Base-by-base conservation (phyloP, 768 basidiomycete species). In the Collybia sordida region DNA sequence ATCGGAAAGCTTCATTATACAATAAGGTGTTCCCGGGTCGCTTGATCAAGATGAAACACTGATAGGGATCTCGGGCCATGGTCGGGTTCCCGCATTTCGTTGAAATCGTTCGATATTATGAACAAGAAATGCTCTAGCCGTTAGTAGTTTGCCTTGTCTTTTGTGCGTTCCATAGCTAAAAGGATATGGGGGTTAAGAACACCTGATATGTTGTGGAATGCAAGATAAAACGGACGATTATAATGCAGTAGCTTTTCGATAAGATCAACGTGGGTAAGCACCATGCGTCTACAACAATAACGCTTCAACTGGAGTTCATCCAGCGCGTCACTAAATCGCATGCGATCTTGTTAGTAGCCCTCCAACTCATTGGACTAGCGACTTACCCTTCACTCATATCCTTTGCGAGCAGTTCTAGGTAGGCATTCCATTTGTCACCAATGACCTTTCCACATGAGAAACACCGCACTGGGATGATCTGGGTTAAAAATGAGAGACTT, bases 381-480 rank as follows among this genome's bases (percentile, higher is more conserved):
- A 72, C 88, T 56, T 59, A 95, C 95, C 94, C 94, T 77, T 98
- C 95, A 56, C 80, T 85, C 70, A 83, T 82, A 59, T 91, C 93
- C 50, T 81, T 80, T 28, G 86, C 82, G 52, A 97, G 73, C 37
- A 95, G 71, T 60, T 88, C 85, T 31, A 97, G 72, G 67, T 97
- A 98, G 18, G 80, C 79, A 50, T 82, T 87, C 95, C 96, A 98
- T 57, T 97, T 91, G 75, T 98, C 93, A 42, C 96, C 93, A 36
- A 98, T 87, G 54, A 98, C 94, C 70, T 98, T 98, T 39, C 96
- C 96, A 63, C 93, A 96, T 14, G 94, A 93, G 64, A 97, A 97
- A 58, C 94, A 96, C 37, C 95, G 85, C 6, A 98, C 91, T 40
- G 95, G 94, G 56, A 97, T 96, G 53, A 98, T 98, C 95, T 96